Conservation (phyloP, 2,329 filamentous ascomycete genomes). For the Fusarium sp. region DNA sequence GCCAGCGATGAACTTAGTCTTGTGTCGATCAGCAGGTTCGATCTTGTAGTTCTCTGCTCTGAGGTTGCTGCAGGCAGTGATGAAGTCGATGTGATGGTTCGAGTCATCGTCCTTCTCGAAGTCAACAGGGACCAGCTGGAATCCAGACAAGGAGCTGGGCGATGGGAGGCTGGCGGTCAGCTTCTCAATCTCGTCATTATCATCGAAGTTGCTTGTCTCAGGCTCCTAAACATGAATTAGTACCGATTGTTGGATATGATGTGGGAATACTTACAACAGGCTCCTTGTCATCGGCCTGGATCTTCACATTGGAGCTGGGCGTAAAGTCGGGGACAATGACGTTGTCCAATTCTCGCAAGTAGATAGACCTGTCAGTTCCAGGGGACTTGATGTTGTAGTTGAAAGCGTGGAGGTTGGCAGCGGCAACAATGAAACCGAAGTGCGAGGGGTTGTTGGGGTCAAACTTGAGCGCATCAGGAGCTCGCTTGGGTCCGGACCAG, state of each 20-base stretch:
- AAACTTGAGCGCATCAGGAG: constrained; percentile 91
- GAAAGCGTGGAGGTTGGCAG: constrained; percentile 93
- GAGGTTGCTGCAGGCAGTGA: constrained; percentile 95
- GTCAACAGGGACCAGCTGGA: constrained; percentile 91
- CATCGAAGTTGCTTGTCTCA: constrained; percentile 77
- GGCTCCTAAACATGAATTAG: constrained; percentile 70
- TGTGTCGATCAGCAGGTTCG: constrained; percentile 89
- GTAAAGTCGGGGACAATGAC: constrained; percentile 97
- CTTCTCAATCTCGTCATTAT: constrained; percentile 79
- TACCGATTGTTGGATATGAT: neutral
- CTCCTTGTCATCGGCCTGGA: constrained; percentile 95
- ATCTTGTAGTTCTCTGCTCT: constrained; percentile 99
- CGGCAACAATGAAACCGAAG: constrained; percentile 87
- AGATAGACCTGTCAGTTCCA: constrained; percentile 73
- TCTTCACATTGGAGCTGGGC: constrained; percentile 91
- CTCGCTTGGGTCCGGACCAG: constrained; percentile 98
- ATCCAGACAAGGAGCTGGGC: constrained; percentile 84
- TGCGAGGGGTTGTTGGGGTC: constrained; percentile 87
- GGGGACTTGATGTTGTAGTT: constrained; percentile 98
- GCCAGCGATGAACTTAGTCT: constrained; percentile 99
- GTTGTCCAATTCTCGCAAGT: constrained; percentile 83
- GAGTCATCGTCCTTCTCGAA: constrained; percentile 99
- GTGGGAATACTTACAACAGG: constrained; percentile 69
- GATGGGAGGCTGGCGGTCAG: constrained; percentile 80
- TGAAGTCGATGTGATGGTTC: constrained; percentile 99